A percentile compares a stretch with the other conserved stretches of the same genome.
Conservation (phyloP, 2,329 filamentous ascomycete species). For the Sclerotinia trifoliorum region DNA sequence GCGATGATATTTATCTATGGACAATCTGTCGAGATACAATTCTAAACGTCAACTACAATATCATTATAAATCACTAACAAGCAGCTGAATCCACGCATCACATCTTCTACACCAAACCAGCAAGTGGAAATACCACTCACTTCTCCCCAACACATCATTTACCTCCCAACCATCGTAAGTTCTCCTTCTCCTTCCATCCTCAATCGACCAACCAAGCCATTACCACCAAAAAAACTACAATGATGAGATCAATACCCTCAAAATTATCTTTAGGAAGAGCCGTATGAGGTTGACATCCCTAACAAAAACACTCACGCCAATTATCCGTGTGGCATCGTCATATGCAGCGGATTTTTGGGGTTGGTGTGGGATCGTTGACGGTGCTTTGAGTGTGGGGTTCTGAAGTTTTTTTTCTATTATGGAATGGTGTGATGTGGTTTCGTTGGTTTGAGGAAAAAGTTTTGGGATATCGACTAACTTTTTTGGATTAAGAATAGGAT, state of each 20-base stretch:
- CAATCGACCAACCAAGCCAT: not conserved
- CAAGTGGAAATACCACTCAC: not conserved
- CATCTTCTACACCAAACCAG: not conserved
- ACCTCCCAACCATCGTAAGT: slow-evolving; percentile 14
- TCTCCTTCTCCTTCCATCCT: not conserved
- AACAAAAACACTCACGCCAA: slow-evolving; percentile 18
- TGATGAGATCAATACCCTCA: slow-evolving; percentile 38
- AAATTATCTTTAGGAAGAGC: slow-evolving; percentile 39
- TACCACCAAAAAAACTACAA: slow-evolving; percentile 25
- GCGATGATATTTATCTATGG: not conserved
- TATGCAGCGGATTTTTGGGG: slow-evolving; percentile 32
- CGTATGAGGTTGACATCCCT: slow-evolving; percentile 34
- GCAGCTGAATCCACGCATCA: not conserved
- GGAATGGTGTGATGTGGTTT: slow-evolving; percentile 7
- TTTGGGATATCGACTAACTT: not conserved
- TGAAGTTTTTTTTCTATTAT: slow-evolving; percentile 24
- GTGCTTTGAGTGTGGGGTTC: slow-evolving; percentile 39
- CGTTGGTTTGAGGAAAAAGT: not conserved
- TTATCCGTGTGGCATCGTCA: slow-evolving; percentile 35
- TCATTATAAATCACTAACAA: not conserved
- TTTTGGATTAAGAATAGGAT: not conserved
- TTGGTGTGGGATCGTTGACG: slow-evolving; percentile 31
- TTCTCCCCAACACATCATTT: not conserved
- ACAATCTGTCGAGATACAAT: not conserved
- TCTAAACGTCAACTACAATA: not conserved